Evolutionary conservation across 352 stramenopile species (phyloP).

Genomic region (Phytophthora aleatoria): DNA sequence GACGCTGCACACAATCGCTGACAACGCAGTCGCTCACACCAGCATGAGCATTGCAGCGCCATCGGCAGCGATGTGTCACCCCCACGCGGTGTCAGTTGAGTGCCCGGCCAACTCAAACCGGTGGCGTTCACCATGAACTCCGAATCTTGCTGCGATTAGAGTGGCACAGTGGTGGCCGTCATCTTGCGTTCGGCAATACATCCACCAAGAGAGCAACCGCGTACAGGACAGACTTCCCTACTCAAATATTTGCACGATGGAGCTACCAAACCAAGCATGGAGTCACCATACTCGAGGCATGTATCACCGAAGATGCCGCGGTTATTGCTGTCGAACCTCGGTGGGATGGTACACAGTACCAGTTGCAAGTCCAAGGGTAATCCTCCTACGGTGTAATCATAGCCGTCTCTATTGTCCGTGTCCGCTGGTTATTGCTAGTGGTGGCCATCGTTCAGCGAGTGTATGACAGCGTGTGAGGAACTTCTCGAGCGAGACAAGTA

Average conservation of each 20-base stretch:
- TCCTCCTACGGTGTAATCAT: conserved; percentile 9
- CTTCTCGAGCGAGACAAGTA: conserved; percentile 48
- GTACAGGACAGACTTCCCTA: background rate
- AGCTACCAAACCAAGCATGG: background rate
- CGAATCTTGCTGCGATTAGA: conserved; percentile 1
- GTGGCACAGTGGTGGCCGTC: conserved; percentile 1
- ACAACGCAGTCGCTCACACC: conserved; percentile 7
- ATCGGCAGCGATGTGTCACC: background rate
- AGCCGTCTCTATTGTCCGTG: conserved; percentile 2
- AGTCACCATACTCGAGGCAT: background rate
- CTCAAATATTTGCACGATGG: background rate
- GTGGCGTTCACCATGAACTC: background rate
- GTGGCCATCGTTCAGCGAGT: background rate
- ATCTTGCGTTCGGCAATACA: background rate
- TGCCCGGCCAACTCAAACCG: background rate
- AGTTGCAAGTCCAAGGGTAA: conserved; percentile 4
- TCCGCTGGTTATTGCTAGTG: background rate
- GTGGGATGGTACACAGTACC: conserved; percentile 12
- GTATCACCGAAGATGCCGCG: conserved; percentile 3
- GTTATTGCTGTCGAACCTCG: conserved; percentile 3
- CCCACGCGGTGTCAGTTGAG: background rate
- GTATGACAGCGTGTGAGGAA: conserved; percentile 45
- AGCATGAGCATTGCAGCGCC: conserved; percentile 1
- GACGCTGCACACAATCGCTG: conserved; percentile 7
- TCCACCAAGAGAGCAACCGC: conserved; percentile 7